Evolutionary conservation across 148 eudicot species (phyloP).

Genomic region (Rhododendron henanense): DNA sequence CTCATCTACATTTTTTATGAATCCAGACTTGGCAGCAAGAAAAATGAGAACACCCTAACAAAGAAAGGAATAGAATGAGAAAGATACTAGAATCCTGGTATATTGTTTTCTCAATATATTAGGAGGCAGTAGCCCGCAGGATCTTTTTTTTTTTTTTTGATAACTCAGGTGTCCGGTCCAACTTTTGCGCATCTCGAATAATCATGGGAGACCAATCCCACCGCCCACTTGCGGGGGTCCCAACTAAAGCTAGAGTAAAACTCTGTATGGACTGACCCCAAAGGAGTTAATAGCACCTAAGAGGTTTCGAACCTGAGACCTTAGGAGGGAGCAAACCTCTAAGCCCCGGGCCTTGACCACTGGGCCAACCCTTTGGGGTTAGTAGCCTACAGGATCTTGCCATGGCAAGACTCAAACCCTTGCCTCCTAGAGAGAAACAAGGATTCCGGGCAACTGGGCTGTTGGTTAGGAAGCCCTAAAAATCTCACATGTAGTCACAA

Average conservation of each 20-base stretch:
- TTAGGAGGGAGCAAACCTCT: not conserved
- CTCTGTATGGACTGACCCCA: not conserved
- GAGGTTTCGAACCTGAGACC: not conserved
- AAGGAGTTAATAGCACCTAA: not conserved
- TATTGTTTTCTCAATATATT: not conserved
- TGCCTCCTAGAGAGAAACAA: not conserved
- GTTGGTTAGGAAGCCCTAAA: not conserved
- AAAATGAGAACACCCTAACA: conserved; percentile 86
- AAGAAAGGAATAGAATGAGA: conserved; percentile 7
- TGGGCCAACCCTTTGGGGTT: no score
- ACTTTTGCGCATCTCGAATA: not conserved
- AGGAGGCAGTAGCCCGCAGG: not conserved
- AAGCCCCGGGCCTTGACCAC: not conserved
- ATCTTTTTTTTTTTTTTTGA: not conserved
- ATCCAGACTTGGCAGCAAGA: conserved; percentile 83
- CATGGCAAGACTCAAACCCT: not conserved
- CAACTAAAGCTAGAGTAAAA: not conserved
- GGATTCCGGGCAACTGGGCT: not conserved
- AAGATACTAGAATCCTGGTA: not conserved
- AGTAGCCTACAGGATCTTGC: not conserved
- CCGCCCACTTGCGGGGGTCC: not conserved
- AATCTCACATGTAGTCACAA: not conserved
- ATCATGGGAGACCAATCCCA: not conserved
- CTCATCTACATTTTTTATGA: conserved; percentile 66
- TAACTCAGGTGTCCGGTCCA: not conserved